Conservation (phyloP, 208 protist species). For the Leishmania lainsoni region DNA sequence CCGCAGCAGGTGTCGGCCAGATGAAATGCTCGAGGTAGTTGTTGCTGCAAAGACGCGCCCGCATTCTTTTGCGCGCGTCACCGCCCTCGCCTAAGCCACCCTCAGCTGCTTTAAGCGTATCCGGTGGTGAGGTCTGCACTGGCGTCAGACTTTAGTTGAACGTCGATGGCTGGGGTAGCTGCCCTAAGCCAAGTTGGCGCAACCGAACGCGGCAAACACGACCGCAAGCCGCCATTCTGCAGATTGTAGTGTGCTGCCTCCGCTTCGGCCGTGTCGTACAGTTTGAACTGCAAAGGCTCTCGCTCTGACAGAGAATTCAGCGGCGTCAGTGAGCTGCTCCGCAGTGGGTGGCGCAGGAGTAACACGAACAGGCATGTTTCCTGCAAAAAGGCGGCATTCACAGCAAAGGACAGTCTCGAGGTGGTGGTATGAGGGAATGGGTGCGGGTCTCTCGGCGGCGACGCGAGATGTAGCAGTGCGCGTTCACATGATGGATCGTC, state of each 20-base stretch:
- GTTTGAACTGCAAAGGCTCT: not conserved
- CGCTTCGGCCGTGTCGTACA: not conserved
- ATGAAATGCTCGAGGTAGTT: slow-evolving; percentile 41
- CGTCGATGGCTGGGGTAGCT: slow-evolving; percentile 12
- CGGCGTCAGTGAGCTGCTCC: slow-evolving; percentile 2
- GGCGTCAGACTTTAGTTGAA: slow-evolving; percentile 9
- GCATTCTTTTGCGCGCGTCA: not conserved
- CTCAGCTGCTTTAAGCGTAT: not conserved
- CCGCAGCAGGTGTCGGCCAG: slow-evolving; percentile 16
- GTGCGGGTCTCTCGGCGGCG: not conserved
- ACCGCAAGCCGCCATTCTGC: not conserved
- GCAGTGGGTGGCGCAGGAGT: slow-evolving; percentile 36
- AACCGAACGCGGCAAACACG: not conserved
- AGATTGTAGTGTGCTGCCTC: not conserved
- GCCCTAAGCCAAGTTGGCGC: slow-evolving; percentile 9
- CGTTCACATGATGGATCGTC: not conserved
- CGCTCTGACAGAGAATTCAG: not conserved
- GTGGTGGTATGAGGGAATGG: not conserved
- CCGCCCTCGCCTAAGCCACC: not conserved
- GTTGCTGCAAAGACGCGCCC: slow-evolving; percentile 4
- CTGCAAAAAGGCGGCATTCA: slow-evolving; percentile 65
- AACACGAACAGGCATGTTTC: slow-evolving; percentile 75
- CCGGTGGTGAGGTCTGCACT: not conserved
- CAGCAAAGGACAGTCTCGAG: slow-evolving; percentile 3
- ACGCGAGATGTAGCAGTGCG: not conserved